A percentile compares a stretch with the other conserved stretches of the same genome.
These are phyloP conservation scores for Meredithiella fracta DNA, from an alignment of 2,329 filamentous ascomycete genomes.

Conservation along the genomic window DNA sequence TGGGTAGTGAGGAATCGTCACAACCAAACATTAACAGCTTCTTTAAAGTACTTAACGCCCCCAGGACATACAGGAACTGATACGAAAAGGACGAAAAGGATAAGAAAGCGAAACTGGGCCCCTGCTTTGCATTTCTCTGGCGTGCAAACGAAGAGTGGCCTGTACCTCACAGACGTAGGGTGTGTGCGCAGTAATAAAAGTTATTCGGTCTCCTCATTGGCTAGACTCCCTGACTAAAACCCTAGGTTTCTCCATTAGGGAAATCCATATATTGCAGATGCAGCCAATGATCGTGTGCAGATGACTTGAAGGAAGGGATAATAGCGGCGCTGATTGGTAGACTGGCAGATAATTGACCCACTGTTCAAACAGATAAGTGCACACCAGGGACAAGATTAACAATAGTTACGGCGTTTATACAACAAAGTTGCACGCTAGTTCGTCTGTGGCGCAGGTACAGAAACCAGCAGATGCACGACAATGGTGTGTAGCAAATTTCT, in stretches of 20 bases:
- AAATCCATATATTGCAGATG: conserved; percentile 1
- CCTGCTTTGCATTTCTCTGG: not conserved
- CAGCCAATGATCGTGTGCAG: conserved; percentile 1
- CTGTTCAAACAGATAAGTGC: not conserved
- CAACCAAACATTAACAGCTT: not conserved
- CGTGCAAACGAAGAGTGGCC: not conserved
- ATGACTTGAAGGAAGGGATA: not conserved
- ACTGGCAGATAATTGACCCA: not conserved
- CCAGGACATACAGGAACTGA: conserved; percentile 3
- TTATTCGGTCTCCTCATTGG: not conserved
- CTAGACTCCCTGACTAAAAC: conserved; percentile 7
- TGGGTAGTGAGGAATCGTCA: no score
- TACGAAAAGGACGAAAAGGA: conserved; percentile 10
- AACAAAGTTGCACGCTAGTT: not conserved
- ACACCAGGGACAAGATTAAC: not conserved
- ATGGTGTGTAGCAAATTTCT: no score
- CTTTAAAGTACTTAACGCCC: not conserved
- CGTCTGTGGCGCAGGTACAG: not conserved
- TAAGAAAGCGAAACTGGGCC: conserved; percentile 14
- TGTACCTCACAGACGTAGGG: not conserved
- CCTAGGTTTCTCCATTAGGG: conserved; percentile 1
- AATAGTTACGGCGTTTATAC: not conserved
- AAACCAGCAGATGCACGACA: no score
- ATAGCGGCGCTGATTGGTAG: conserved; percentile 2
- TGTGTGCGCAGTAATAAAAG: conserved; percentile 2